Percentiles rank a stretch among this genome's conserved stretches.
phyloP scores from a whole-genome alignment of 2,329 filamentous ascomycete genomes.

The Lecanoromycetidae sp. region DNA sequence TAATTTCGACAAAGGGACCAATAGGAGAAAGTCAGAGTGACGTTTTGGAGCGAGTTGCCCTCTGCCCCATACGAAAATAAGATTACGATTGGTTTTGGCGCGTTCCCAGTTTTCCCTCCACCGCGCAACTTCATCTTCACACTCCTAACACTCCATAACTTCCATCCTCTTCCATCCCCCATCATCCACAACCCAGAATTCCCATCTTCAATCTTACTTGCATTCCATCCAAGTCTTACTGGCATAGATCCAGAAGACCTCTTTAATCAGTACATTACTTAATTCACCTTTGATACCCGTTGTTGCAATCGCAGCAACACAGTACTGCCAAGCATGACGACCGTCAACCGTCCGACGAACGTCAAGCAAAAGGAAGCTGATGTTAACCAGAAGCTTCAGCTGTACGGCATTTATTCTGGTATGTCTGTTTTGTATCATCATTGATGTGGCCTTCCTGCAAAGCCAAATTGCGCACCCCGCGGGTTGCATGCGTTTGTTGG shows the following conservation, averaged over 20 bases:
- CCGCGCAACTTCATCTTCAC: no score
- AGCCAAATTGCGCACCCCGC: not conserved
- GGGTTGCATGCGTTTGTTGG: not conserved
- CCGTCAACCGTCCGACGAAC: slow-evolving; percentile 63
- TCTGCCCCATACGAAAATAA: no score
- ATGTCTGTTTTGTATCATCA: slow-evolving; percentile 20
- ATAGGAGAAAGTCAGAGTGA: no score
- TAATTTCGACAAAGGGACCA: no score
- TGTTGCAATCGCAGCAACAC: slow-evolving; percentile 4
- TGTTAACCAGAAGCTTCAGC: slow-evolving; percentile 85
- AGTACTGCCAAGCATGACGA: slow-evolving; percentile 11
- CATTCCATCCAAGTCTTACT: not conserved
- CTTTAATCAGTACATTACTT: not conserved
- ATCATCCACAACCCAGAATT: slow-evolving; percentile 2
- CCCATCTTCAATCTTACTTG: not conserved
- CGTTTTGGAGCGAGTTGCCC: no score
- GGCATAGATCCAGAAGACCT: not conserved
- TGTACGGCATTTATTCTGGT: slow-evolving; percentile 77
- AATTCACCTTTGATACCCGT: slow-evolving; percentile 14
- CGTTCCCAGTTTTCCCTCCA: no score
- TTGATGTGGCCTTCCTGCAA: slow-evolving; percentile 16
- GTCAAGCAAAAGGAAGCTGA: slow-evolving; percentile 67
- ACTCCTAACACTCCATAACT: not conserved
- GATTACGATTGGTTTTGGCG: no score
- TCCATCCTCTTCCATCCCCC: slow-evolving; percentile 15